These are phyloP conservation scores for Sicyos baderoa DNA, from an alignment of 306 rosid genomes.

Conservation along the genomic window DNA sequence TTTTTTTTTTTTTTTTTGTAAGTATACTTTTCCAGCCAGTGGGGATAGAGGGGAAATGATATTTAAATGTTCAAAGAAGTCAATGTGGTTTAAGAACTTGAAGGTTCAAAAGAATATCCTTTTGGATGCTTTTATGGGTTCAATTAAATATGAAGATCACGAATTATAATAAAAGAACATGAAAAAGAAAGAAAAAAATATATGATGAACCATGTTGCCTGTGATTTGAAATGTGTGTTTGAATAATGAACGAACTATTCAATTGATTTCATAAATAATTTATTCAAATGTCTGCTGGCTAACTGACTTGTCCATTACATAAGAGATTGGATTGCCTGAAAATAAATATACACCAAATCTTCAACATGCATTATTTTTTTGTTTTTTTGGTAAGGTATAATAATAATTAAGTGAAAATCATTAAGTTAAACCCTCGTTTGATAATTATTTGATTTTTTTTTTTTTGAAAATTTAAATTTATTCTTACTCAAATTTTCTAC, in stretches of 20 bases:
- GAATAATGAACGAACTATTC: no score
- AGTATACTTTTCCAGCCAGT: neutral
- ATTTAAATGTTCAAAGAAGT: neutral
- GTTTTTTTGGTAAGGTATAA: no score
- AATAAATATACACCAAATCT: no score
- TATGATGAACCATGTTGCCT: neutral
- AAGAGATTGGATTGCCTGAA: neutral
- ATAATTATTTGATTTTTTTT: no score
- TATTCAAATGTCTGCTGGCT: neutral
- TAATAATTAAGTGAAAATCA: no score
- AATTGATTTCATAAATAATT: no score
- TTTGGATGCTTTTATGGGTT: constrained; percentile 9
- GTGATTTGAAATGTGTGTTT: neutral
- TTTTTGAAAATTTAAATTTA: no score
- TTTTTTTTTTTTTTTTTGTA: no score
- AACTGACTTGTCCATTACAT: neutral
- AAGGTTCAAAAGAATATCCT: constrained; percentile 4
- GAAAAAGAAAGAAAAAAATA: neutral
- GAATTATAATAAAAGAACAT: neutral
- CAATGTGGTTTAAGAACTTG: neutral
- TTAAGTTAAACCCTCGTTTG: no score
- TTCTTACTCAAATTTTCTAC: no score
- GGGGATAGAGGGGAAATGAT: neutral
- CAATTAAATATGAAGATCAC: constrained; percentile 8
- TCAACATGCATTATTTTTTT: no score